Conservation (phyloP, 2,329 filamentous ascomycete species). For the Incumbomyces delicatus region DNA sequence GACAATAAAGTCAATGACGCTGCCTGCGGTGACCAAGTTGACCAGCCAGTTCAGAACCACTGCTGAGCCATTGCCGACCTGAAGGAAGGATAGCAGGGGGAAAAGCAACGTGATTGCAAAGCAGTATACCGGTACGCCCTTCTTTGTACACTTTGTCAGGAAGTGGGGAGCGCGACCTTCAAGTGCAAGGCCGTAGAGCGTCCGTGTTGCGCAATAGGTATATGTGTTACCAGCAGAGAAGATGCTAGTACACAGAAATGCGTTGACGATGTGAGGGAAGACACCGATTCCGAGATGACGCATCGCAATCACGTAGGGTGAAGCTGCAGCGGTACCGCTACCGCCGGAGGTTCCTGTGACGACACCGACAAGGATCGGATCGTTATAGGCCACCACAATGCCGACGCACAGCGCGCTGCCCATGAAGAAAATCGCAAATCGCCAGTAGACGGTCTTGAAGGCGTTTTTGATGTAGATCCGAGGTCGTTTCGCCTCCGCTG, state of each 20-base stretch:
- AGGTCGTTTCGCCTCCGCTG: conserved; percentile 53
- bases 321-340: conserved; percentile 42
- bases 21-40: conserved; percentile 36
- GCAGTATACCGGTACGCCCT: conserved; percentile 61
- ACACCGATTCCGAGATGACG: conserved; percentile 42
- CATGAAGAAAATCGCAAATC: conserved; percentile 63
- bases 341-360: conserved; percentile 28
- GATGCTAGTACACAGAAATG: conserved; percentile 41
- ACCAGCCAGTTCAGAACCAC: conserved; percentile 46
- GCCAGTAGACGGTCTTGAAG: conserved; percentile 42
- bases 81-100: conserved; percentile 60
- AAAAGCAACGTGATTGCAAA: conserved; percentile 55
- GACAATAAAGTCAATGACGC: conserved; percentile 52
- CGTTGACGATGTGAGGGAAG: conserved; percentile 50
- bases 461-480: conserved; percentile 51
- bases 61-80: conserved; percentile 52
- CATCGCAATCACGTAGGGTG: conserved; percentile 56
- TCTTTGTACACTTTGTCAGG: conserved; percentile 41
- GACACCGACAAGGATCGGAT: conserved; percentile 47
- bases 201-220: conserved; percentile 54
- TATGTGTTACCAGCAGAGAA: conserved; percentile 46
- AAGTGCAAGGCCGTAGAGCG: conserved; percentile 46
- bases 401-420: conserved; percentile 60
- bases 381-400: conserved; percentile 58
- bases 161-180: conserved; percentile 44